Evolutionary conservation across 2,329 filamentous ascomycete genomes (phyloP).

Genomic region (Venturia effusa): DNA sequence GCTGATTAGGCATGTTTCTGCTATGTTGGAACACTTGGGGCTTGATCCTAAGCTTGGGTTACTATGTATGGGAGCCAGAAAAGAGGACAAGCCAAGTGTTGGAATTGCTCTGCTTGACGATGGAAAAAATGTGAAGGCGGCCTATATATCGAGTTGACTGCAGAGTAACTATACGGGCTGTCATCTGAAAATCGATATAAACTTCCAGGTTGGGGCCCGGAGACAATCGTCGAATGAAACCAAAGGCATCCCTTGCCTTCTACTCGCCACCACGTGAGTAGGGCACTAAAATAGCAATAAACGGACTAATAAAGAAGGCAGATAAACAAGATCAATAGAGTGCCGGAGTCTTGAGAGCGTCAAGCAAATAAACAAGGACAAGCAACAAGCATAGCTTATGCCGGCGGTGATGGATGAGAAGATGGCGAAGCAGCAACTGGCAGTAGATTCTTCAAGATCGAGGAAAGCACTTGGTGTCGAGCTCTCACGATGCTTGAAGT

Average conservation of each 20-base stretch:
- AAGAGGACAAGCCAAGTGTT: not conserved
- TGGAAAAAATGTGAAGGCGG: not conserved
- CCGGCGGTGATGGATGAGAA: not conserved
- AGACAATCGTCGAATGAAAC: not conserved
- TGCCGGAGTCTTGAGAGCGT: not conserved
- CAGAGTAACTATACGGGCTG: not conserved
- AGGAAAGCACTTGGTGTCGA: not conserved
- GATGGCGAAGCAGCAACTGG: not conserved
- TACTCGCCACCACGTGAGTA: not conserved
- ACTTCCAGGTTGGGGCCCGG: not conserved
- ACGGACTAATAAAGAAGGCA: not conserved
- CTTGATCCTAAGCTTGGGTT: not conserved
- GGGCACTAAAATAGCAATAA: slow-evolving; percentile 2
- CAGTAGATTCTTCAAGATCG: not conserved
- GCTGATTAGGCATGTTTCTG: not conserved
- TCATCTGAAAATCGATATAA: not conserved
- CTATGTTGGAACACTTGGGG: not conserved
- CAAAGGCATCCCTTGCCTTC: not conserved
- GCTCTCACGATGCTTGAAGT: not conserved
- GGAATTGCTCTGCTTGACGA: not conserved
- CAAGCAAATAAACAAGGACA: not conserved
- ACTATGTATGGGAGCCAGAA: not conserved
- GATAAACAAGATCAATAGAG: not conserved
- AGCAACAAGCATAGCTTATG: not conserved
- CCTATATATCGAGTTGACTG: not conserved